Base-by-base conservation (phyloP, 805 yeast species). In the Priceomyces haplophilus region DNA sequence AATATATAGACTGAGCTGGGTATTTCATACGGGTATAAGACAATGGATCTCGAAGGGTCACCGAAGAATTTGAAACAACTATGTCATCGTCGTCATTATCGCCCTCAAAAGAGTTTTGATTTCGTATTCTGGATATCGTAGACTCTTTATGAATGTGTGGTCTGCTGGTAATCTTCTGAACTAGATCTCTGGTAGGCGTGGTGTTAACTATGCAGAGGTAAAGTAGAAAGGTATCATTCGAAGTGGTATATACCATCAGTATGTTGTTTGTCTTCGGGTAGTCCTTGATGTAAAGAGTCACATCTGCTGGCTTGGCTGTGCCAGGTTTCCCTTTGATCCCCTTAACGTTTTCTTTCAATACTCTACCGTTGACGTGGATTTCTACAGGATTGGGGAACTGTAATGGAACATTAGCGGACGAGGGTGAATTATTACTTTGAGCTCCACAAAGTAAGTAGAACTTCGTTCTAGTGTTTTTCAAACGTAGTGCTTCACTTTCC, bases 261-360 rank as follows among this genome's bases (percentile, higher is more conserved):
- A 84, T 55, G 7, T 57, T 54, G 54, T 80, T 83, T 17, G 49
- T 34, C 4, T 48, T 49, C 7, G 63, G 64, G 13, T 59, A 47
- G 1, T 55, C 49, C 18, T 36, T 42, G 5, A 63, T 15, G 33
- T 67, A 65, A 2, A 70, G 69, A 0, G 96, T 85, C 33, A 91
- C 51, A 58, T 90, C 85, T 0, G 88, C 89, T 0, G 97, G 97
- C 46, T 79, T 76, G 1, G 89, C 83, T 0, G 96, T 82, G 0
- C 96, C 96, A 0, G 77, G 76, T 45, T 75, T 78, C 37, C 83
- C 84, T 55, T 88, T 88, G 23, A 89, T 65, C 0, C 97, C 97
- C 42, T 82, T 78, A 1, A 82, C 76, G 45, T 79, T 79, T 29
- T 73, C 81, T 32, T 73, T 73, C 1, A 83, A 56, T 12, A 58